phyloP scores from a whole-genome alignment of 2,329 filamentous ascomycete species.

The Pyricularia pennisetigena region DNA sequence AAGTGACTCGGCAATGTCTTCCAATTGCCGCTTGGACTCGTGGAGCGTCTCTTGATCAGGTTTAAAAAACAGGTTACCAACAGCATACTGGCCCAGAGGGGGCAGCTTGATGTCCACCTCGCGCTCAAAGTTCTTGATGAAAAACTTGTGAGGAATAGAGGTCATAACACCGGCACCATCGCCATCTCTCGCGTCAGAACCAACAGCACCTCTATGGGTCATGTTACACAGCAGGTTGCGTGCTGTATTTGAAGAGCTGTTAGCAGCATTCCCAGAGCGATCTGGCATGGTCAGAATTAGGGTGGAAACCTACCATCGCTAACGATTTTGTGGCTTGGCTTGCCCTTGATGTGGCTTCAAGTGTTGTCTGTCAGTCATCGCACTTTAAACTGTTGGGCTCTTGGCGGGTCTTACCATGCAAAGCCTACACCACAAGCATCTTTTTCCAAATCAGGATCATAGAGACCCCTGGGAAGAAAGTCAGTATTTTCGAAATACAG shows the following conservation, averaged over 20 bases:
- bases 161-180: conserved; percentile 99
- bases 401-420: conserved; percentile 57
- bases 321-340: conserved; percentile 94
- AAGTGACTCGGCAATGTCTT: conserved; percentile 82
- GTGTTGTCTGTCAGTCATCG: conserved; percentile 10
- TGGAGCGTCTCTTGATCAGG: conserved; percentile 83
- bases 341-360: conserved; percentile 88
- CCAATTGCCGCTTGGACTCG: conserved; percentile 85
- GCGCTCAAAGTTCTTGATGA: conserved; percentile 94
- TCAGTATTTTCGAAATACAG: conserved; percentile 2
- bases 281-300: neutral
- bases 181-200: conserved; percentile 94
- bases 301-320: conserved; percentile 69
- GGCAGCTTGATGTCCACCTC: conserved; percentile 84
- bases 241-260: conserved; percentile 36
- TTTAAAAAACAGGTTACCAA: conserved; percentile 98
- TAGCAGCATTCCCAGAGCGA: neutral
- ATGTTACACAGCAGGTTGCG: conserved; percentile 97
- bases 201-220: conserved; percentile 97
- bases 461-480: conserved; percentile 55
- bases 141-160: conserved; percentile 96
- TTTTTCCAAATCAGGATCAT: conserved; percentile 92
- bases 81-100: conserved; percentile 84
- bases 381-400: neutral
- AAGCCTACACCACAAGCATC: conserved; percentile 99